A percentile compares a stretch with the other conserved stretches of the same genome.
These are phyloP conservation scores for Cymbidium sinense DNA, from an alignment of 106 monocot genomes.

Conservation along the genomic window DNA sequence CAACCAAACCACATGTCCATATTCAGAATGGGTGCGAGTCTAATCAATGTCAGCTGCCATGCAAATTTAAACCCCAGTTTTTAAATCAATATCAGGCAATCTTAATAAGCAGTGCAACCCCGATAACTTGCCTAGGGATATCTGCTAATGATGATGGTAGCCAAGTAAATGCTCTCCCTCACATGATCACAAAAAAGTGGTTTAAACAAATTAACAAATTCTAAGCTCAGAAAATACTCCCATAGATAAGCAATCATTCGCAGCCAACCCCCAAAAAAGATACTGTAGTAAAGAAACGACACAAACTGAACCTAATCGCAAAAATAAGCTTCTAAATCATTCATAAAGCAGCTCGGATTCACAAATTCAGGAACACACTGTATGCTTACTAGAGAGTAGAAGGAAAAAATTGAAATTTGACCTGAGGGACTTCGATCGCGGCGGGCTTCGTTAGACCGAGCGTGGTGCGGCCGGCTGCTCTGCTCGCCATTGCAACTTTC, in stretches of 20 bases:
- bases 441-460: conserved; percentile 22
- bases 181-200: too few relatives aligned
- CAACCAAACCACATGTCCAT: too few relatives aligned
- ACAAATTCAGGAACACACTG: not conserved
- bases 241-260: not conserved
- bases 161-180: too few relatives aligned
- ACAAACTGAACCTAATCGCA: too few relatives aligned
- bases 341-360: not conserved
- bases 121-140: too few relatives aligned
- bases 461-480: not conserved
- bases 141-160: too few relatives aligned
- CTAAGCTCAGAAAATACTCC: not conserved
- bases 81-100: too few relatives aligned
- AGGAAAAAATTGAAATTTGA: not conserved
- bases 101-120: too few relatives aligned
- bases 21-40: too few relatives aligned
- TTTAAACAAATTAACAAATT: not conserved
- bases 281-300: not conserved
- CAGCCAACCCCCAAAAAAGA: not conserved
- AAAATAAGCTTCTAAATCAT: not conserved
- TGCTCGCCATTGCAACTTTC: conserved; percentile 1
- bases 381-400: not conserved
- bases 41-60: too few relatives aligned
- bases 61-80: too few relatives aligned
- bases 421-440: conserved; percentile 8